phyloP scores from a whole-genome alignment of 2,329 filamentous ascomycete genomes.

The Sporothrix globosa region DNA sequence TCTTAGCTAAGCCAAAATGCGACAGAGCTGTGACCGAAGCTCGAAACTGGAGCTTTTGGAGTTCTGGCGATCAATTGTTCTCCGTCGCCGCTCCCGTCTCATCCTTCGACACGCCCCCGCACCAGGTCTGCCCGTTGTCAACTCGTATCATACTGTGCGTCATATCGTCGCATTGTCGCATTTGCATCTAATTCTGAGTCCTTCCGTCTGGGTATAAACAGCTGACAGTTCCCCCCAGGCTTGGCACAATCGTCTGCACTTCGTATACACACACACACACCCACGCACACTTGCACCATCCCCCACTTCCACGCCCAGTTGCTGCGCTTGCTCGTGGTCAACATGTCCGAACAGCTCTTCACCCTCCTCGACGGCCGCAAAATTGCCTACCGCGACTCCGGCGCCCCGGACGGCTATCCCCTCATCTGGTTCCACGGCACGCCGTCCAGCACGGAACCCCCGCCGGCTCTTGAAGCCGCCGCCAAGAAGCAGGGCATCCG shows the following conservation, averaged over 20 bases:
- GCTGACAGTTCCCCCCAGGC: background rate
- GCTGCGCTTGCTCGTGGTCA: background rate
- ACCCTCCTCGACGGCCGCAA: conserved; percentile 11
- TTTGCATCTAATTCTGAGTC: background rate
- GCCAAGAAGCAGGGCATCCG: conserved; percentile 8
- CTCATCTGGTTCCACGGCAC: conserved; percentile 27
- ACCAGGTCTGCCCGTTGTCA: no score
- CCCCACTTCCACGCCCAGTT: background rate
- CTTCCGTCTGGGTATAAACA: background rate
- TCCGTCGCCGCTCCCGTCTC: background rate
- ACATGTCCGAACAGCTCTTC: background rate
- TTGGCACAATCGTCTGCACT: background rate
- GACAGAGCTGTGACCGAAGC: background rate
- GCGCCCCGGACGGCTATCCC: conserved; percentile 5
- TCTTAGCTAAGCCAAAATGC: conserved; percentile 8
- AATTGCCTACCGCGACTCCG: background rate
- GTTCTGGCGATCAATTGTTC: no score
- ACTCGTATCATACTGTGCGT: no score
- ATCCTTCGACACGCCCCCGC: no score
- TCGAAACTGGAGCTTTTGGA: no score
- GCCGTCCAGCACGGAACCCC: conserved; percentile 5
- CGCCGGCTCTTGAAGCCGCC: background rate
- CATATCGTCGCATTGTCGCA: no score
- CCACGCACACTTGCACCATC: background rate
- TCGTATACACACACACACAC: background rate